Evolutionary conservation across 441 rosid genomes (phyloP), one percentile per base, ranked within the genome.

Genomic region (Lepidium campestre): DNA sequence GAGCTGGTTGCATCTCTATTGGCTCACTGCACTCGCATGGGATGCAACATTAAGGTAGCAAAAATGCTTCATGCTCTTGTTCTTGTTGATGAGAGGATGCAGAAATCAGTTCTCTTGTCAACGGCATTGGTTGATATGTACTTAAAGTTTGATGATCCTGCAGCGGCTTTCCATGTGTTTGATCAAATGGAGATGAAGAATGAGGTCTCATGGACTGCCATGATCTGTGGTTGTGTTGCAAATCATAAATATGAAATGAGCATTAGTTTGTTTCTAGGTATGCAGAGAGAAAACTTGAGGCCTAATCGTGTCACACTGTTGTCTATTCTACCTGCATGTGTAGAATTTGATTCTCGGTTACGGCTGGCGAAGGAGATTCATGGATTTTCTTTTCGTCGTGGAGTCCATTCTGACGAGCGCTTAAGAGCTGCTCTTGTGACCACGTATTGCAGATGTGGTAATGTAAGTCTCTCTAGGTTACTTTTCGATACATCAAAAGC

Each of bases 201-300:
- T 67, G 86, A 78, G 75, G 72, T 81, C 27, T 78, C 87, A 0
- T 85, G 86, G 86, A 83, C 87, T 1, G 77, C 82, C 11, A 52
- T 83, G 69, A 67, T 85, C 68, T 79, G 84, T 0, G 86, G 87
- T 7, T 83, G 78, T 45, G 57, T 62, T 61, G 80, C 72, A 18
- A 77, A 77, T 68, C 47, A 48, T 1, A 63, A 71, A 8, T 69
- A 68, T 41, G 61, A 40, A 3, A 57, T 54, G 78, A 82, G 65
- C 6, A 17, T 85, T 65, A 49, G 57, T 53, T 73, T 56, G 71
- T 71, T 85, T 71, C 65, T 71, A 15, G 75, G 67, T 5, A 85
- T 85, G 90, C 86, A 70, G 59, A 62, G 57, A 34, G 67, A 71
- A 62, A 79, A 78, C 13, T 15, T 77, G 62, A 77, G 67, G 48